These are phyloP conservation scores for Calonectria hongkongensis DNA, from an alignment of 2,329 filamentous ascomycete genomes.

Conservation along the genomic window DNA sequence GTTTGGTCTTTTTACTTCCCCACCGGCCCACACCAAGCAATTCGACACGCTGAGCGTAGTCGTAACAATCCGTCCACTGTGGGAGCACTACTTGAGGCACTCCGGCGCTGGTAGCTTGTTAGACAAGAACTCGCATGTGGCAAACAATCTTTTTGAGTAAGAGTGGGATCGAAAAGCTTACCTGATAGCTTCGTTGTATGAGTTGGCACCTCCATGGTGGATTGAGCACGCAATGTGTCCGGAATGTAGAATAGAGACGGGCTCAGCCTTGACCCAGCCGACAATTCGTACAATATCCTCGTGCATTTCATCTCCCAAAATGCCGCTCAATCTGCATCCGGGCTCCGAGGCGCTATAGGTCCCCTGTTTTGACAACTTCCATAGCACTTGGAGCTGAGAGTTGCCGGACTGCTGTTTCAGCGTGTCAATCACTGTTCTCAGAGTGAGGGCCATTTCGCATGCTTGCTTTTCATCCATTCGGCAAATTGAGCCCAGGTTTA, in stretches of 20 bases:
- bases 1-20: constrained; percentile 49
- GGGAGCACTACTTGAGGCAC: constrained; percentile 68
- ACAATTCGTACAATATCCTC: constrained; percentile 60
- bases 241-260: constrained; percentile 59
- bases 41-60: constrained; percentile 67
- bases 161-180: constrained; percentile 48
- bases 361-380: constrained; percentile 57
- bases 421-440: constrained; percentile 60
- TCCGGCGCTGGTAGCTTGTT: constrained; percentile 59
- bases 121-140: constrained; percentile 14
- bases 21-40: constrained; percentile 63
- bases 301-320: constrained; percentile 54
- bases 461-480: constrained; percentile 58
- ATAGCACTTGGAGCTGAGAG: constrained; percentile 55
- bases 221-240: constrained; percentile 63
- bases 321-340: constrained; percentile 40
- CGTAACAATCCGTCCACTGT: constrained; percentile 67
- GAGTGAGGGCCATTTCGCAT: constrained; percentile 60
- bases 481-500: constrained; percentile 68
- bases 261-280: constrained; percentile 64
- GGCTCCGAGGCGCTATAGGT: constrained; percentile 36
- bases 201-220: constrained; percentile 69
- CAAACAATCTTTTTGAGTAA: background rate
- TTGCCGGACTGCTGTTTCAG: constrained; percentile 31
- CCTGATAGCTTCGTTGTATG: constrained; percentile 62